Percentiles rank a stretch among this genome's conserved stretches.
phyloP scores from a whole-genome alignment of 2,329 filamentous ascomycete species.

The Neocatenulostroma microsporum region DNA sequence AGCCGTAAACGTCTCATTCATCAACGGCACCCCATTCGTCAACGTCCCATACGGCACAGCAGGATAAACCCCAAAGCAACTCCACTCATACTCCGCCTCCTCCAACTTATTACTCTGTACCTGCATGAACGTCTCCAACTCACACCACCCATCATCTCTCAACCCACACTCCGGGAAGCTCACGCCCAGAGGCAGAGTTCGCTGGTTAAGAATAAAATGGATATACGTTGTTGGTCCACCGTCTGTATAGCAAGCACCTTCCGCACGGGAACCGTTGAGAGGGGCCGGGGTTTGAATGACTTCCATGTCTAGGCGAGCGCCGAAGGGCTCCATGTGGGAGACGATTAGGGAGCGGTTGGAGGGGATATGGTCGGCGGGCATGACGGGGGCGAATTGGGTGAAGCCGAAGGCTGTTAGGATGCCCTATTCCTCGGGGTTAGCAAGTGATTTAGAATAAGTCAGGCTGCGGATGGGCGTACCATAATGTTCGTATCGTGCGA shows the following conservation, averaged over 20 bases:
- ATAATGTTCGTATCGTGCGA: conserved; percentile 59
- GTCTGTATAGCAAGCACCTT: conserved; percentile 40
- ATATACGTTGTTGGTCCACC: conserved; percentile 56
- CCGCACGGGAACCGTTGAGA: conserved; percentile 47
- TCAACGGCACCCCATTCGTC: conserved; percentile 42
- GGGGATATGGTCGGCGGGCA: conserved; percentile 50
- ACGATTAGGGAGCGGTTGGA: conserved; percentile 55
- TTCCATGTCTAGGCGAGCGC: conserved; percentile 64
- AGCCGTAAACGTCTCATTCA: conserved; percentile 3
- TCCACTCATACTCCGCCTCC: conserved; percentile 53
- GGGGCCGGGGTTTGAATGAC: conserved; percentile 61
- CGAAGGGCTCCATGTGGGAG: conserved; percentile 63
- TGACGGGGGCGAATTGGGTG: conserved; percentile 55
- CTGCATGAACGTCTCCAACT: conserved; percentile 59
- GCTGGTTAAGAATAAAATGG: conserved; percentile 61
- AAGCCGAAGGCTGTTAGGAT: conserved; percentile 67
- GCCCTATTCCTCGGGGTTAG: no score
- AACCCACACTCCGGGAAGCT: conserved; percentile 59
- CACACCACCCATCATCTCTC: conserved; percentile 69
- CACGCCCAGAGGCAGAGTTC: conserved; percentile 60
- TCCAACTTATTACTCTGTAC: conserved; percentile 53
- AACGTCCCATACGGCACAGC: conserved; percentile 43
- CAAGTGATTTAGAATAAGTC: no score
- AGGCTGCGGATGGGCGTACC: no score
- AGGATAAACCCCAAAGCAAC: conserved; percentile 56